Evolutionary conservation across 768 basidiomycete species (phyloP).

Genomic region (Kwoniella shandongensis): DNA sequence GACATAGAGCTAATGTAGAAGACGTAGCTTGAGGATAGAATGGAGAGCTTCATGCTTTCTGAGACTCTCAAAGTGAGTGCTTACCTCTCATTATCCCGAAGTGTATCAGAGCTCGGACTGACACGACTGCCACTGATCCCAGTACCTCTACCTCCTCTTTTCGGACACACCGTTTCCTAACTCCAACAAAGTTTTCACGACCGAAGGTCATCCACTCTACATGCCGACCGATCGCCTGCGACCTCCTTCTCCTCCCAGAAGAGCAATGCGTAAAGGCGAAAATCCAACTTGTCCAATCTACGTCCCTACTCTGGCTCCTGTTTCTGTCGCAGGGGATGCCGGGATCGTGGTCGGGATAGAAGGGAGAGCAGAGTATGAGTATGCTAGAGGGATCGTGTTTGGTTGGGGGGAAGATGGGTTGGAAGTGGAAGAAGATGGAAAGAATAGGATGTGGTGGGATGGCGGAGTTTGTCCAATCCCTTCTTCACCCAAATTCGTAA

Average conservation of each 20-base stretch:
- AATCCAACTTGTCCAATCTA: constrained; percentile 66
- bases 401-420: constrained; percentile 47
- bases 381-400: constrained; percentile 67
- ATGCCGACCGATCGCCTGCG: constrained; percentile 63
- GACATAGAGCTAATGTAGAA: constrained; percentile 9
- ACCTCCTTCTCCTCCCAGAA: constrained; percentile 64
- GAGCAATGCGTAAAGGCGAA: constrained; percentile 46
- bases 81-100: neutral
- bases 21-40: constrained; percentile 74
- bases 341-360: constrained; percentile 70
- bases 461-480: constrained; percentile 36
- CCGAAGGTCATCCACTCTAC: constrained; percentile 86
- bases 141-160: constrained; percentile 93
- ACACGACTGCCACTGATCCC: constrained; percentile 10
- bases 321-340: neutral
- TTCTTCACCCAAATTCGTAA: constrained; percentile 31
- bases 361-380: constrained; percentile 73
- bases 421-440: constrained; percentile 24
- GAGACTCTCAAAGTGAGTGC: constrained; percentile 78
- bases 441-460: constrained; percentile 27
- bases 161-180: constrained; percentile 74
- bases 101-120: no score
- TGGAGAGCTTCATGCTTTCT: constrained; percentile 95
- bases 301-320: constrained; percentile 26
- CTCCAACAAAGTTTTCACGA: constrained; percentile 87